These are phyloP conservation scores for Gracilariopsis chorda DNA, from an alignment of 23 red algal species.

Conservation along the genomic window DNA sequence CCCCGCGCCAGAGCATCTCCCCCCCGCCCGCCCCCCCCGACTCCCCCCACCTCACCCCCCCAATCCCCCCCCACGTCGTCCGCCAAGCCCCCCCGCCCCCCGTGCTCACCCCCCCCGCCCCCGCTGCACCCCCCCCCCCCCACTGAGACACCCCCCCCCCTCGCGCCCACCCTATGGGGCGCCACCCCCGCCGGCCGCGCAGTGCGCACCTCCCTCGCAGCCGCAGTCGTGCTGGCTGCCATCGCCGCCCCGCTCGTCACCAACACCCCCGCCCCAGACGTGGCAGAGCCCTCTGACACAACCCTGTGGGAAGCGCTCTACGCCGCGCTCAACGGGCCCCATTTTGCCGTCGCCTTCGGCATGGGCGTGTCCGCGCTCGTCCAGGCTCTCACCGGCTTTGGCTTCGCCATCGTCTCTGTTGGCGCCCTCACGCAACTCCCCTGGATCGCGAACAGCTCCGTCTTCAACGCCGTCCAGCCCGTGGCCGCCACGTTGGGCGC, in stretches of 20 bases:
- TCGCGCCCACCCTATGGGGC: background rate
- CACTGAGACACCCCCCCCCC: background rate
- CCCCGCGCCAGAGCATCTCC: background rate
- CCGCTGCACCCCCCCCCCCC: background rate
- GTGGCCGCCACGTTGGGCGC: conserved; percentile 64
- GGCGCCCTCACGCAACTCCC: conserved; percentile 72
- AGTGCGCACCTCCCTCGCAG: background rate
- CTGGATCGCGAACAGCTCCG: conserved; percentile 74
- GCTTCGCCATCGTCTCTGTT: conserved; percentile 81
- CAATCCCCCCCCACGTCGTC: background rate
- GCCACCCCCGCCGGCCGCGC: background rate
- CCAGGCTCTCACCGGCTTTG: conserved; percentile 83
- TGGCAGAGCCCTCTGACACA: conserved; percentile 14
- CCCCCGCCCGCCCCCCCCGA: background rate
- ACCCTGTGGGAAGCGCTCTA: background rate
- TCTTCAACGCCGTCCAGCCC: conserved; percentile 78
- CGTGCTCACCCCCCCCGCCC: background rate
- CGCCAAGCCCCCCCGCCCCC: background rate
- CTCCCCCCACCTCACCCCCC: background rate
- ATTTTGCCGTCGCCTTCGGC: conserved; percentile 42
- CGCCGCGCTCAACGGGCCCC: conserved; percentile 45
- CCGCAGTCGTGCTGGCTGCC: background rate
- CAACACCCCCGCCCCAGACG: background rate
- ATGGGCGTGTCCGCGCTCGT: conserved; percentile 76
- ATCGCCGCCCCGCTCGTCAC: background rate